A percentile compares a stretch with the other conserved stretches of the same genome.
These are phyloP conservation scores for Endotrypanum monterogeii DNA, from an alignment of 208 protist species.

Conservation along the genomic window DNA sequence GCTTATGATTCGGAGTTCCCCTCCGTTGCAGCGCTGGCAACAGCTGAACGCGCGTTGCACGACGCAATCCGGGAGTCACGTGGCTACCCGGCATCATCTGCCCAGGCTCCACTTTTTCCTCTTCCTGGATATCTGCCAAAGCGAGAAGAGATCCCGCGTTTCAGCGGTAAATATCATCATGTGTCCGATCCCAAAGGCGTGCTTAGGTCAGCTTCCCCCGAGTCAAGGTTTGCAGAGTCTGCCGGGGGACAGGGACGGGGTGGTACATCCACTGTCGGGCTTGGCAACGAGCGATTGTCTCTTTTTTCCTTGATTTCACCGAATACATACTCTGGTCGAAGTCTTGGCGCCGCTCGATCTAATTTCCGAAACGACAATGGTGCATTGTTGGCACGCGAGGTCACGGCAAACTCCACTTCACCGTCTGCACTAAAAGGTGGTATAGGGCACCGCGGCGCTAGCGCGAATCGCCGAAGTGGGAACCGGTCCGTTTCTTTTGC, in stretches of 20 bases:
- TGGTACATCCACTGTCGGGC: background rate
- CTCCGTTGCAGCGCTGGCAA: slow-evolving; percentile 5
- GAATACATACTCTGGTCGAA: slow-evolving; percentile 19
- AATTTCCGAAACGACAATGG: background rate
- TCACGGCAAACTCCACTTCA: background rate
- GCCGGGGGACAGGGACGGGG: background rate
- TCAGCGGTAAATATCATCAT: background rate
- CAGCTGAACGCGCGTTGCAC: slow-evolving; percentile 25
- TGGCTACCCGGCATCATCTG: background rate
- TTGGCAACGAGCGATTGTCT: background rate
- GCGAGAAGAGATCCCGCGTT: background rate
- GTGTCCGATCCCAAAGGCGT: background rate
- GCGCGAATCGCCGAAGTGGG: slow-evolving; percentile 8
- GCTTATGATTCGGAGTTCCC: background rate
- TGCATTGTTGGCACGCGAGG: background rate
- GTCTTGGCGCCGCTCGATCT: background rate
- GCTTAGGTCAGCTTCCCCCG: background rate
- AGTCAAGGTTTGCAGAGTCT: background rate
- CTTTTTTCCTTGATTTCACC: slow-evolving; percentile 27
- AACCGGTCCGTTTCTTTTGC: slow-evolving; percentile 23
- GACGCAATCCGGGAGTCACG: slow-evolving; percentile 11
- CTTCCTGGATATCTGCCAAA: slow-evolving; percentile 18
- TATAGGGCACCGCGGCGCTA: background rate
- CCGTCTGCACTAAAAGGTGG: slow-evolving; percentile 20
- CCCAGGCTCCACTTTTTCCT: slow-evolving; percentile 10